Percentiles rank a stretch among this genome's conserved stretches.
Conservation (phyloP, 2,329 filamentous ascomycete species). For the Xylariaceae sp. region DNA sequence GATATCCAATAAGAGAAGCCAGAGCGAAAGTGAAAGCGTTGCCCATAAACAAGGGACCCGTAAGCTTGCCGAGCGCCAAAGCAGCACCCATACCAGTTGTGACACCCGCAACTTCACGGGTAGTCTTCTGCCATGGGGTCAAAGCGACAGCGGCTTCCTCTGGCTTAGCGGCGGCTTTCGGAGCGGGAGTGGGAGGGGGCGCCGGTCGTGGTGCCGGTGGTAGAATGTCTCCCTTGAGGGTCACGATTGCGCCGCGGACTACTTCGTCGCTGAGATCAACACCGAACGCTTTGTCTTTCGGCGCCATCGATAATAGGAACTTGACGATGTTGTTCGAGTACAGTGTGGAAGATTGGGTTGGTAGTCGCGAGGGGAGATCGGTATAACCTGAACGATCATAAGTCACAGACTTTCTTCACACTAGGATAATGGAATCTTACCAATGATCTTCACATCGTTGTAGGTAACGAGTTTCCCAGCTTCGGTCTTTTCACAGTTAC, state of each 20-base stretch:
- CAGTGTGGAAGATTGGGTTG: conserved; percentile 82
- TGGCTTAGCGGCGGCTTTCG: conserved; percentile 36
- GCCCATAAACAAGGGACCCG: conserved; percentile 79
- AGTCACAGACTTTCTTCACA: conserved; percentile 13
- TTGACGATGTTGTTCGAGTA: conserved; percentile 96
- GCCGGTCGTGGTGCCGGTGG: conserved; percentile 70
- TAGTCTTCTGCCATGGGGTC: conserved; percentile 78
- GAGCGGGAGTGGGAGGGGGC: conserved; percentile 48
- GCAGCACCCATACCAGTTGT: conserved; percentile 75
- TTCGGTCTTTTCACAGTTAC: conserved; percentile 80
- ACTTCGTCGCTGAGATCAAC: conserved; percentile 81
- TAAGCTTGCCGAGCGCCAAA: conserved; percentile 74
- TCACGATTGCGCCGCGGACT: conserved; percentile 79
- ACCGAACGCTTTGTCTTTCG: conserved; percentile 73
- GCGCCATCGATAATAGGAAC: conserved; percentile 75
- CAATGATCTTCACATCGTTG: conserved; percentile 80
- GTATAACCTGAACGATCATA: conserved; percentile 60
- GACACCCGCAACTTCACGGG: conserved; percentile 69
- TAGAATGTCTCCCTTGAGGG: conserved; percentile 69
- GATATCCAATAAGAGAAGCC: conserved; percentile 80
- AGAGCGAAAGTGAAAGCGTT: conserved; percentile 83
- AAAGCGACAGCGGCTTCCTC: conserved; percentile 61
- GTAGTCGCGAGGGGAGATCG: conserved; percentile 79
- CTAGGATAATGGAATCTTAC: conserved; percentile 39
- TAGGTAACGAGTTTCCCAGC: conserved; percentile 67